Evolutionary conservation across 306 rosid genomes (phyloP).

Genomic region (Trichosanthes truncata): DNA sequence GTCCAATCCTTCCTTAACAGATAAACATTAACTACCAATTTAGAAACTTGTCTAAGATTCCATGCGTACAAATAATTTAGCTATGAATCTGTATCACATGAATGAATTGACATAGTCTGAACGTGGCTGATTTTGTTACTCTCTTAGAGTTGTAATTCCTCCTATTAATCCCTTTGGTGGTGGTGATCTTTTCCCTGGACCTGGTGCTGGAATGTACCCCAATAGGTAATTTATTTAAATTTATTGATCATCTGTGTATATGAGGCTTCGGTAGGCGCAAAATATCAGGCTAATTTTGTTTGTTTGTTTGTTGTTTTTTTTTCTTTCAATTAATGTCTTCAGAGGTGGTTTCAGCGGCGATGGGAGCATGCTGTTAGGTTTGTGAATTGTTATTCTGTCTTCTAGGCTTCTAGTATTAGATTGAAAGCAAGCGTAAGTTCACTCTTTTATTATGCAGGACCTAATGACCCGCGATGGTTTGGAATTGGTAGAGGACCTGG

Average conservation of each 20-base stretch:
- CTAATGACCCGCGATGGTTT: constrained; percentile 62
- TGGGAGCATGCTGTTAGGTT: constrained; percentile 74
- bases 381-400: constrained; percentile 12
- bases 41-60: background rate
- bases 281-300: constrained; percentile 6
- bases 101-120: constrained; percentile 3
- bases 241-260: background rate
- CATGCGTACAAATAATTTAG: background rate
- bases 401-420: background rate
- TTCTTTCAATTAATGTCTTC: constrained; percentile 5
- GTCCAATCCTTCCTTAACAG: background rate
- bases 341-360: constrained; percentile 46
- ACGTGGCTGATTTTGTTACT: constrained; percentile 6
- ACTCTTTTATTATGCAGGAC: constrained; percentile 33
- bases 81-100: background rate
- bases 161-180: constrained; percentile 40
- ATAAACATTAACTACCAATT: background rate
- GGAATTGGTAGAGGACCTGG: constrained; percentile 40
- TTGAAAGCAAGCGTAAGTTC: background rate
- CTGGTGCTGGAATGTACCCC: constrained; percentile 65
- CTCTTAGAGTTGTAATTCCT: constrained; percentile 40
- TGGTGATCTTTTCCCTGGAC: constrained; percentile 67
- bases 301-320: background rate
- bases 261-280: background rate
- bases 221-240: constrained; percentile 36